Evolutionary conservation across 1,284 basidiomycete genomes (phyloP), one percentile per base, ranked within the genome.

Genomic region (Cronartium ribicola): DNA sequence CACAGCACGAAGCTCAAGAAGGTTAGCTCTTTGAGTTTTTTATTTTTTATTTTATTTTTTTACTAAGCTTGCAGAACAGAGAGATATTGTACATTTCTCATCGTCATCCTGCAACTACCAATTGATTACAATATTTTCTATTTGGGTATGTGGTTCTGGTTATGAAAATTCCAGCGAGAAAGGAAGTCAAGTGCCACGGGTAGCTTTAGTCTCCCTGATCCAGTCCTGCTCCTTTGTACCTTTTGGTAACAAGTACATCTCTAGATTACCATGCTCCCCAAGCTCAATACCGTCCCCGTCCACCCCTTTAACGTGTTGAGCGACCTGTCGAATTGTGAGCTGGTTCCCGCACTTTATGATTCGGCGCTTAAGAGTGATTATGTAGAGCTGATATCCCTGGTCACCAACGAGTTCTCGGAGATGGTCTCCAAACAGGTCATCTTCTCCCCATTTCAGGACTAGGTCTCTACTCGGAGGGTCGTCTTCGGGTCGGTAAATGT

Each of bases 311-410:
- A 20, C 41, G 36, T 43, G 36, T 44, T 29, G n/a, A 60, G 44
- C 11, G 20, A 72, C 64, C 46, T 60, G 65, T n/a, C 55, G 65
- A 29, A 72, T 20, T 39, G 62, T 66, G 8, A 72, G 55, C 14
- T 46, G 37, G 46, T 72, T 72, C 11, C 70, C 70, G 43, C 70
- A 72, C 43, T 66, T 72, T 20, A 72, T 22, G 22, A 72, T 72
- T 37, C 41, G 57, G 22, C 29, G 20, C n/a, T 72, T 66, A 14
- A n/a, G 60, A 7, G 63, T 66, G 36, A 72, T 66, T 8, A 72
- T 41, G 40, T 72, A 72, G 29, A 72, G 44, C 43, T 66, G 62
- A 66, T 72, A 48, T 3, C 11, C 22, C 8, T 61, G 7, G 6
- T 5, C 29, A 5, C 17, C 8, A 39, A 36, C 51, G 11, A 72